Evolutionary conservation across 31 red algal genomes (phyloP), one percentile per base, ranked within the genome.

Genomic region (Endocladia muricata): DNA sequence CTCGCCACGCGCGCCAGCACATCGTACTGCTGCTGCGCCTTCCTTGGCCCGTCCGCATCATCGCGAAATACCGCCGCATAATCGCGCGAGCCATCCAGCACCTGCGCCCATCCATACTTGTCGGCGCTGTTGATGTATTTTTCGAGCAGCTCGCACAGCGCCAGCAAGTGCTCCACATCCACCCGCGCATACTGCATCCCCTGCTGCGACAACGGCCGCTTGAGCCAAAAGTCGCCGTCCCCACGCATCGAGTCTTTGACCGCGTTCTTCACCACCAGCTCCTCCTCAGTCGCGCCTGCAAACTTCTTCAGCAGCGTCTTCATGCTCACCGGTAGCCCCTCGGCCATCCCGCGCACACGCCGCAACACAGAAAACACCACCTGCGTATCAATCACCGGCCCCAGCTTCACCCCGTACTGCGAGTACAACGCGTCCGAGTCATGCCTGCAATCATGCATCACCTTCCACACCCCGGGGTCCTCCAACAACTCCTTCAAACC

Each of bases 381-480:
- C 68, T 95, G 93, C 0, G 93, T 95, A 56, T 95, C 93, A 40
- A 87, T 79, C 13, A 95, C 87, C 13, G 79, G 57, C 31, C 61
- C 76, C 1, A 95, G 73, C 41, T 61, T 81, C 34, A 95, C 79
- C 25, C 70, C 77, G 38, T 80, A 87, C 57, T 91, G 93, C 37
- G 83, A 80, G 40, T 59, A 81, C 3, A 95, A 60, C 4, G 93
- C 93, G 44, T 95, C 93, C 1, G 85, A 87, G 74, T 95, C 93
- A 68, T 95, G 82, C 6, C 93, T 74, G 38, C 93, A 95, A 70
- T 95, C 93, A 37, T 95, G 93, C 52, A 91, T 83, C 17, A 95
- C 61, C 58, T 95, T 95, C 41, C 43, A 52, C 15, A 90, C 30
- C 3, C 37, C 4, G 39, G 34, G 33, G 54, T 85, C 76, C 38